Percentiles rank a stretch among this genome's conserved stretches.
Conservation (phyloP, 176 grass and related monocot species). For the Oryza meyeriana region DNA sequence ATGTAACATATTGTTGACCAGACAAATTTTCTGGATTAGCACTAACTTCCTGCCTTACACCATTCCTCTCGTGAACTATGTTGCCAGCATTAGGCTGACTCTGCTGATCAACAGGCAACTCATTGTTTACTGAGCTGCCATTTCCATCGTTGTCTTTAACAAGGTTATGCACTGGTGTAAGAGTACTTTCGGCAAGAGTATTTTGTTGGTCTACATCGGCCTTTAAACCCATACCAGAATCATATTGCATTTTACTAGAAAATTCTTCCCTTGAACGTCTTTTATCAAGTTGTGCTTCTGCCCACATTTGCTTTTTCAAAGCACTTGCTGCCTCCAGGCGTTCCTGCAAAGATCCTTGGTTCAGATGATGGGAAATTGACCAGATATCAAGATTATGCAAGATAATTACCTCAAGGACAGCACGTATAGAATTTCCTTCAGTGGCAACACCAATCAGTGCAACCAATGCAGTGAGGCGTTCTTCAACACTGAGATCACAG, state of each 20-base stretch:
- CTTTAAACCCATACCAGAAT: constrained; percentile 41
- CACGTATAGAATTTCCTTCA: constrained; percentile 77
- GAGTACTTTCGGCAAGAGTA: constrained; percentile 37
- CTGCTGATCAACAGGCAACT: constrained; percentile 38
- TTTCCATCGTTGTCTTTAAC: constrained; percentile 47
- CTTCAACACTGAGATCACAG: constrained; percentile 86
- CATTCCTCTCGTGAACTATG: constrained; percentile 48
- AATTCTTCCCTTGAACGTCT: constrained; percentile 83
- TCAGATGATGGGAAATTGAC: constrained; percentile 27
- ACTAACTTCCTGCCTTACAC: constrained; percentile 37
- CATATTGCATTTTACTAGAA: constrained; percentile 48
- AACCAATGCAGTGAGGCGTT: constrained; percentile 81
- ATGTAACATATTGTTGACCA: constrained; percentile 71
- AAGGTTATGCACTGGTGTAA: constrained; percentile 27
- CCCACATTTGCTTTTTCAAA: constrained; percentile 99
- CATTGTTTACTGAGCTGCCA: constrained; percentile 32
- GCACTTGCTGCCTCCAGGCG: constrained; percentile 89
- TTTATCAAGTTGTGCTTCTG: constrained; percentile 91
- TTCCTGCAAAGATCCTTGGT: constrained; percentile 50
- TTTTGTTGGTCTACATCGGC: constrained; percentile 44
- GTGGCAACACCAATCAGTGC: constrained; percentile 74
- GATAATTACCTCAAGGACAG: constrained; percentile 47
- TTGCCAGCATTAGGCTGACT: constrained; percentile 43
- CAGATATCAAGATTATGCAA: neutral
- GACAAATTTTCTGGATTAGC: constrained; percentile 49